Percentiles rank a stretch among this genome's conserved stretches.
Conservation (phyloP, 2,329 filamentous ascomycete genomes). For the Diaporthe sp. region DNA sequence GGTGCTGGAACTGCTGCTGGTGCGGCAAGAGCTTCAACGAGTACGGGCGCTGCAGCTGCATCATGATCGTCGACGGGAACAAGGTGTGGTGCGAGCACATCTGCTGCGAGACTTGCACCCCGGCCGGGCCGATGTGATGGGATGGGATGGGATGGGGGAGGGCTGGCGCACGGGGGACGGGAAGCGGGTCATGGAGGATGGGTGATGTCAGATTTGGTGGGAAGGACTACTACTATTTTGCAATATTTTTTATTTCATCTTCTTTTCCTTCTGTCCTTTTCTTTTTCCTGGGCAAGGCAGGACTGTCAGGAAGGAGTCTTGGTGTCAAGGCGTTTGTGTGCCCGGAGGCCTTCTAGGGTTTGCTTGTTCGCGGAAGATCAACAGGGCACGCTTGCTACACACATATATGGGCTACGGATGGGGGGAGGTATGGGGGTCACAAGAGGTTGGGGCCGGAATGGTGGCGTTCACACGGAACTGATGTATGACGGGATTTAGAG, state of each 20-base stretch:
- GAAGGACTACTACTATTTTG: not conserved
- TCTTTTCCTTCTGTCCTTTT: not conserved
- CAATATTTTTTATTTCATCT: not conserved
- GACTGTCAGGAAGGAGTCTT: not conserved
- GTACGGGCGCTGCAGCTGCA: constrained; percentile 63
- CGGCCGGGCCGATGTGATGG: constrained; percentile 48
- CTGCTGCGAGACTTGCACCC: constrained; percentile 64
- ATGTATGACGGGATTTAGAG: not conserved
- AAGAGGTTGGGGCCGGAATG: not conserved
- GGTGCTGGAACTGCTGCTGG: constrained; percentile 70
- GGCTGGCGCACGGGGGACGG: not conserved
- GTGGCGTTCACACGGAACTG: constrained; percentile 3
- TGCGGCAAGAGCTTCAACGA: constrained; percentile 67
- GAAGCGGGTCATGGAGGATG: not conserved
- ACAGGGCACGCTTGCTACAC: constrained; percentile 26
- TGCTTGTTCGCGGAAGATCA: constrained; percentile 14
- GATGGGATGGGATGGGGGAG: not conserved
- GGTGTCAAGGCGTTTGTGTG: constrained; percentile 25
- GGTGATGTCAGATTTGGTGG: not conserved
- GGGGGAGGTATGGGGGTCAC: not conserved
- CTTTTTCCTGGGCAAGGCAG: not conserved
- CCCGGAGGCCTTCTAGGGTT: constrained; percentile 16
- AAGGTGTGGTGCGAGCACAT: constrained; percentile 67
- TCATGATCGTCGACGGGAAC: constrained; percentile 66
- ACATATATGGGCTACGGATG: not conserved